Conservation (phyloP, 179 eudicot genomes). For the Nepenthes alata region DNA sequence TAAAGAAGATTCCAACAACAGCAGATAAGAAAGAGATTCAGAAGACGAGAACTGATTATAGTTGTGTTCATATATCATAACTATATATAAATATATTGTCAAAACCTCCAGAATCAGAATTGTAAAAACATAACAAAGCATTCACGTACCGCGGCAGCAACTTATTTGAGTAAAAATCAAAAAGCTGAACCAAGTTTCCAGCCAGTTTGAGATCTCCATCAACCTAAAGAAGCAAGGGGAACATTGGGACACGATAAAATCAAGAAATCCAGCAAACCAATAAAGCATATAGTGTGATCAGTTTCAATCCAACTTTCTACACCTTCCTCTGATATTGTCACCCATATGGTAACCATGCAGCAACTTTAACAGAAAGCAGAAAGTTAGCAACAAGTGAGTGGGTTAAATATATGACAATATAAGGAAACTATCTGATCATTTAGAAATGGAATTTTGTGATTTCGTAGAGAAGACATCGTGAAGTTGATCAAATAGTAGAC, state of each 20-base stretch:
- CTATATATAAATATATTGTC: too few species aligned
- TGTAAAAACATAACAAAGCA: background rate
- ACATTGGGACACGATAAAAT: slow-evolving; percentile 1
- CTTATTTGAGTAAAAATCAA: slow-evolving; percentile 62
- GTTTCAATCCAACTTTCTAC: background rate
- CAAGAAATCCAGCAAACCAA: background rate
- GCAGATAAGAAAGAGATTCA: too few species aligned
- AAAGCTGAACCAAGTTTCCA: slow-evolving; percentile 34
- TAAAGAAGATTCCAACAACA: too few species aligned
- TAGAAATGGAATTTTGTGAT: background rate
- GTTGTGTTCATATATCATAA: too few species aligned
- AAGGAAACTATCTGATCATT: background rate
- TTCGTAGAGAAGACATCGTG: background rate
- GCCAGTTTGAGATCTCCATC: slow-evolving; percentile 29
- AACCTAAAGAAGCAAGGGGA: slow-evolving; percentile 28
- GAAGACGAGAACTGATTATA: background rate
- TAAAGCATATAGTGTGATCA: background rate
- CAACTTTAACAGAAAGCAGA: background rate
- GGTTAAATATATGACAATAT: background rate
- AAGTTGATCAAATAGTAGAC: background rate
- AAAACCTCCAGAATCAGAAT: background rate
- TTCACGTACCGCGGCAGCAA: slow-evolving; percentile 63
- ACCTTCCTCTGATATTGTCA: background rate
- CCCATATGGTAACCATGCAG: background rate
- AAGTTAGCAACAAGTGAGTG: background rate